Percentiles rank a stretch among this genome's conserved stretches.
Evolutionary conservation across 768 basidiomycete species (phyloP).

Genomic region (Coprinellus micaceus): DNA sequence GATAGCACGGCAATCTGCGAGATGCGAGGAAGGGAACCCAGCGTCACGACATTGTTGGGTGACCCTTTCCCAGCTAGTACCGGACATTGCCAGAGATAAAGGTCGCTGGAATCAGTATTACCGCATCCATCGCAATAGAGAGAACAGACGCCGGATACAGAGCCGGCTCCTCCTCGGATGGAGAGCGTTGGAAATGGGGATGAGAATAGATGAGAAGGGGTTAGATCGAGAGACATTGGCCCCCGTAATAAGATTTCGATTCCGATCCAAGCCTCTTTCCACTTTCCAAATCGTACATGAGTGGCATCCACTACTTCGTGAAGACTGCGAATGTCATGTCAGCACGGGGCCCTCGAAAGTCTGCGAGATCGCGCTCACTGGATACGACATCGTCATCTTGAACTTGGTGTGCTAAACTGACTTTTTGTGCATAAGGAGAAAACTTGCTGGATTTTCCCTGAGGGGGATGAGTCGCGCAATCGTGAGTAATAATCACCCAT

Average conservation of each 20-base stretch:
- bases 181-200: no score
- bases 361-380: no score
- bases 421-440: slow-evolving; percentile 90
- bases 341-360: no score
- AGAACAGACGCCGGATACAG: no score
- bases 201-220: no score
- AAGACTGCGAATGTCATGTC: slow-evolving; percentile 21
- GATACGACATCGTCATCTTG: slow-evolving; percentile 89
- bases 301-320: slow-evolving; percentile 21
- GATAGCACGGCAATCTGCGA: background rate
- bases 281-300: background rate
- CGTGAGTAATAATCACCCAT: background rate
- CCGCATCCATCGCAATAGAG: no score
- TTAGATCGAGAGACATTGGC: no score
- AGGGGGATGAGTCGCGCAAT: slow-evolving; percentile 4
- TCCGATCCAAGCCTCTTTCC: no score
- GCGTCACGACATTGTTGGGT: background rate
- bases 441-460: slow-evolving; percentile 95
- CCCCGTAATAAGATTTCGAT: no score
- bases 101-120: background rate
- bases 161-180: no score
- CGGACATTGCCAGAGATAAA: background rate
- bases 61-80: background rate
- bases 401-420: slow-evolving; percentile 78
- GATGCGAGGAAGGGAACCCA: background rate